Evolutionary conservation across 352 stramenopile genomes (phyloP), one percentile per base, ranked within the genome.

Genomic region (Phytophthora crassamura): DNA sequence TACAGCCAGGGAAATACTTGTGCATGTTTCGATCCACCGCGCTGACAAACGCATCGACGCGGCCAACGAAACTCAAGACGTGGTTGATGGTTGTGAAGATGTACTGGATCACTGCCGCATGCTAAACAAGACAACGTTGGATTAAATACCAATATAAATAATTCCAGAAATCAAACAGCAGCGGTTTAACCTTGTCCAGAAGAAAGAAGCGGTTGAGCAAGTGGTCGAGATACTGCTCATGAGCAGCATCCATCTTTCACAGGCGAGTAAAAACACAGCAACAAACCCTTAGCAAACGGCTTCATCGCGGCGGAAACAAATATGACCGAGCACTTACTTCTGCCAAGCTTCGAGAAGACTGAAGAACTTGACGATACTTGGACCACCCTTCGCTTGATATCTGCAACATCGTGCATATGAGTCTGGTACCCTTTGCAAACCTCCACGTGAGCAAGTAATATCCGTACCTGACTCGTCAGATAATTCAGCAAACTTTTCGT

Each of bases 1-100:
- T 60, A 25, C 1, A 39, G n/a, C 43, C 25, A 11, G 64, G 68
- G 18, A 88, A 80, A 62, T 75, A 85, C 3, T 56, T 62, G 5
- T 20, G 28, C 46, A 85, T 55, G 35, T 83, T 84, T 9, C 82
- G 69, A 38, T 87, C 84, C 4, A 90, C 52, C 0, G 57, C 69
- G 4, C 72, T 74, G 20, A 90, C 69, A 25, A 84, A 75, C 47
- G 81, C 80, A 18, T 91, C 73, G 8, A 88, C 68, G 22, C 78
- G 75, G 5, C 61, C 72, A 35, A 89, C 74, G 56, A 83, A 94
- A 7, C 73, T 59, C 52, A 94, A 80, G 25, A 92, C 78, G 30
- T 90, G 82, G 47, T 92, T 89, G 59, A 92, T 89, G 14, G 84
- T 88, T 25, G 75, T 81, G 43, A 91, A 47, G 36, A 90, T 88